These are phyloP conservation scores for Mortierella sp. DNA, from an alignment of 371 early-diverging fungal species.

Conservation along the genomic window DNA sequence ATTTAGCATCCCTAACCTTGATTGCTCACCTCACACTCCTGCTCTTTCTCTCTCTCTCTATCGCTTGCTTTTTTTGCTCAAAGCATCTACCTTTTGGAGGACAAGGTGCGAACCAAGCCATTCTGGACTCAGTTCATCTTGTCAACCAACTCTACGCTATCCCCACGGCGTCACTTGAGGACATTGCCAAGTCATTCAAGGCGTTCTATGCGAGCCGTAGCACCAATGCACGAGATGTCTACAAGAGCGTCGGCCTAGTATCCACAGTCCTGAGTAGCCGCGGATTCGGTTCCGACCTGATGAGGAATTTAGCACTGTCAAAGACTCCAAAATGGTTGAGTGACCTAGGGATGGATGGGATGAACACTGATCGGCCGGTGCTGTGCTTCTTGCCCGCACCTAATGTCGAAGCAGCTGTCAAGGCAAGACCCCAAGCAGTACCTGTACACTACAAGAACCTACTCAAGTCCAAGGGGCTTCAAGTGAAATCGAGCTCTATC, in stretches of 20 bases:
- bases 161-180: constrained; percentile 19
- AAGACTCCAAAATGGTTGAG: constrained; percentile 18
- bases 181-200: constrained; percentile 21
- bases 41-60: too few relatives aligned
- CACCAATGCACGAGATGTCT: constrained; percentile 28
- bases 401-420: constrained; percentile 12
- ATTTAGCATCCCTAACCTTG: too few relatives aligned
- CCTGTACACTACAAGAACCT: constrained; percentile 21
- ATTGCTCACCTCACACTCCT: too few relatives aligned
- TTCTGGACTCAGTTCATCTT: constrained; percentile 31
- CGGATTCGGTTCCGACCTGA: constrained; percentile 16
- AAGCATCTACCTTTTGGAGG: constrained; percentile 27
- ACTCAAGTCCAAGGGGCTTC: background rate
- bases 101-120: constrained; percentile 31
- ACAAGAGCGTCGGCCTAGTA: constrained; percentile 22
- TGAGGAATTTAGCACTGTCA: constrained; percentile 10
- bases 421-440: constrained; percentile 16
- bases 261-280: constrained; percentile 17
- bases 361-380: constrained; percentile 32
- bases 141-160: constrained; percentile 36
- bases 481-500: background rate
- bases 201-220: constrained; percentile 21
- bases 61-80: too few relatives aligned
- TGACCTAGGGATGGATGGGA: constrained; percentile 35
- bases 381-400: constrained; percentile 34